Evolutionary conservation across 2,329 filamentous ascomycete genomes (phyloP), one percentile per base, ranked within the genome.

Genomic region (Capronia americana): DNA sequence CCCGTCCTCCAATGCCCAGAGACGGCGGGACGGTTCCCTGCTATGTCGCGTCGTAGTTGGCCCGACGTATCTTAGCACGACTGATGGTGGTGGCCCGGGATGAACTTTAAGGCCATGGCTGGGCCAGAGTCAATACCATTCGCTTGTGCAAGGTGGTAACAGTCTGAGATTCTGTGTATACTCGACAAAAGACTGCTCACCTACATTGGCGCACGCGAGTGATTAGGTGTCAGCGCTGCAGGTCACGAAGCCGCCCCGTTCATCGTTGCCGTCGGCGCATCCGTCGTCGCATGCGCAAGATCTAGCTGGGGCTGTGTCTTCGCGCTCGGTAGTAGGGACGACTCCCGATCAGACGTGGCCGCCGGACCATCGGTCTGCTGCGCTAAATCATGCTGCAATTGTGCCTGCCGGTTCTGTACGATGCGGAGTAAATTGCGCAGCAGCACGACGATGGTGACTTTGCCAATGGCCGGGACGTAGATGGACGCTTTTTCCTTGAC

Each of bases 401-500:
- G 65, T 14, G 77, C 56, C 62, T 76, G 74, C 63, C 75, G 77
- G 74, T 81, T 81, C 69, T 81, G 79, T 57, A 79, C 79, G 68
- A 82, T 81, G 81, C 95, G 92, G 75, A 98, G 85, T 41, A 98
- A 81, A 76, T 99, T 99, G 64, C 95, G 85, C 74, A 98, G 82
- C 65, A 99, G 81, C 38, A 97, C 89, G 17, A 94, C 92, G 77
- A 98, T 98, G 0, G 95, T 99, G 56, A 98, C 94, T 83, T 98
- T 99, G 73, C 95, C 95, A 72, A 97, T 96, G 0, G 94, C 95
- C 1, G 95, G 95, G 20, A 98, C 93, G 74, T 97, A 99, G 74
- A 99, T 96, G 4, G 92, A 93, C 1, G 95, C 95, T 82, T 93
- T 96, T 78, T 97, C 91, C 81, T 97, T 98, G 72, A 98, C 88